phyloP scores from a whole-genome alignment of 129 eudicot genomes.

The Calendula officinalis region DNA sequence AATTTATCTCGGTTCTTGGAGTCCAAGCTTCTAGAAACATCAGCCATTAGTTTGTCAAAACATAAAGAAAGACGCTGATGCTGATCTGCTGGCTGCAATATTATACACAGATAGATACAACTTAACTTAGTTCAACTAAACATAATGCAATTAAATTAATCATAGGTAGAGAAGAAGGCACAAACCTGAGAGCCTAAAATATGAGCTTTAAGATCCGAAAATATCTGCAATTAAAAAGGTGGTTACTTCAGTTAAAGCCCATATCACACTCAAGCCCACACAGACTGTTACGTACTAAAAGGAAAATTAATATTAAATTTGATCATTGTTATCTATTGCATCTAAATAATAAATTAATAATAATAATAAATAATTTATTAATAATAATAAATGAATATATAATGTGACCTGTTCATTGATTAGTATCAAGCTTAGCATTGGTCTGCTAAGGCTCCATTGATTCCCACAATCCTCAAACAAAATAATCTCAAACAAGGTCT shows the following conservation, averaged over 20 bases:
- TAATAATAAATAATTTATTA: not conserved
- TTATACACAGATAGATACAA: not conserved
- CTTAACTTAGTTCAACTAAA: not conserved
- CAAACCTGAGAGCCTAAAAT: conserved; percentile 81
- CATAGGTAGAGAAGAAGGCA: conserved; percentile 1
- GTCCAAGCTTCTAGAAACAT: conserved; percentile 79
- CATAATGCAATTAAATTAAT: too few species aligned
- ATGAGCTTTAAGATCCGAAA: conserved; percentile 74
- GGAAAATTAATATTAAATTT: too few species aligned
- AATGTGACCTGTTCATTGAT: conserved; percentile 72
- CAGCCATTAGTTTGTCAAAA: conserved; percentile 88
- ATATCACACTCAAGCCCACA: conserved; percentile 2
- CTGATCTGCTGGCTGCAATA: conserved; percentile 85
- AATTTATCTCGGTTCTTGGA: conserved; percentile 92
- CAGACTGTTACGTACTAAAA: too few species aligned
- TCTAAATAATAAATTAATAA: too few species aligned
- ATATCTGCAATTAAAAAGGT: conserved; percentile 59
- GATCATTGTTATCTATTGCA: too few species aligned
- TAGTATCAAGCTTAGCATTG: conserved; percentile 91
- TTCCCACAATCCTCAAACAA: conserved; percentile 79
- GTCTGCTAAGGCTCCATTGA: conserved; percentile 91
- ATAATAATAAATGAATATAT: too few species aligned
- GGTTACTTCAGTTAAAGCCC: conserved; percentile 18
- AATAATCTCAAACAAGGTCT: conserved; percentile 91
- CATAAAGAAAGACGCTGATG: conserved; percentile 88